Evolutionary conservation across 805 yeast species (phyloP), one percentile per base, ranked within the genome.

Genomic region (Candida ipomoeae): DNA sequence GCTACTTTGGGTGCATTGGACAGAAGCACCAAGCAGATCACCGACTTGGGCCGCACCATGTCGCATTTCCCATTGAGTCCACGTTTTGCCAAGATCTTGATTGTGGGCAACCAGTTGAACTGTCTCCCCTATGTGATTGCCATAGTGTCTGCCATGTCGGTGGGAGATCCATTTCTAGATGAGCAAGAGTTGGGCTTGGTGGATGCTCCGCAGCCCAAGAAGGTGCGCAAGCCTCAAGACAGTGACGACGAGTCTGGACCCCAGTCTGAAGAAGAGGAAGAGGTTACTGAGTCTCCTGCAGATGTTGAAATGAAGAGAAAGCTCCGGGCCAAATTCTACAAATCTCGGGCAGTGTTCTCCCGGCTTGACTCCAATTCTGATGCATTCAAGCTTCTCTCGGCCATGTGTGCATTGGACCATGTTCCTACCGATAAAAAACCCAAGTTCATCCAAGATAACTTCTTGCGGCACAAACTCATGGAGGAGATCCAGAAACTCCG

Each of bases 51-150:
- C 39, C 79, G 72, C 55, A 81, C 83, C 46, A 94, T 94, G 96
- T 82, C 96, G 55, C 70, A 83, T 49, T 92, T 94, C 74, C 99
- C 99, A 37, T 74, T 94, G 58, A 84, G 94, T 62, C 99, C 99
- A 2, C 75, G 99, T 44, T 95, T 87, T 66, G 84, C 98, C 2
- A 91, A 91, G 63, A 89, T 94, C 79, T 73, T 94, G 50, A 77
- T 91, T 29, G 80, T 92, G 37, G 96, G 96, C 6, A 87, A 89
- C 64, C 97, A 94, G 65, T 82, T 80, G 40, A 85, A 80, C 6
- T 91, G 97, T 66, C 70, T 94, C 50, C 89, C 95, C 0, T 92
- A 88, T 62, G 78, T 94, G n/a, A 82, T 94, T 42, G 94, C 97
- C 0, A 77, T 94, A 48, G 97, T 94, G 1, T 86, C 97, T 32